Base-by-base conservation (phyloP, 495 filamentous ascomycete genomes). In the Penicillium riverlandense region DNA sequence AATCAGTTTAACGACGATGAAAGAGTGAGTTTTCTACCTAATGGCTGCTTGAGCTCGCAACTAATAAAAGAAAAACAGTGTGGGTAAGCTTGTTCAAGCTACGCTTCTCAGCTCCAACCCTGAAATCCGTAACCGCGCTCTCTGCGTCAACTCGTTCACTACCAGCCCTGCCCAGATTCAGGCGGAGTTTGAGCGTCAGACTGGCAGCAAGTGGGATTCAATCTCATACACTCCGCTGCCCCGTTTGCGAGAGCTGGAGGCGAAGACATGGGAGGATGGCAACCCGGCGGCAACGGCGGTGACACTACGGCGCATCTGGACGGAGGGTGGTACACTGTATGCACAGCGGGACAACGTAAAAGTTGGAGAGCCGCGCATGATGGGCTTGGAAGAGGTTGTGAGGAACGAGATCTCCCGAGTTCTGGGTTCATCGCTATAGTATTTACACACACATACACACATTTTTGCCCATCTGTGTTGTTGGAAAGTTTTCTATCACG, bases 121-220 rank as follows among this genome's bases (percentile, higher is more conserved):
- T 14, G 67, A 61, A 9, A 67, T 76, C 0, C 63, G 70, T 11
- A 75, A 75, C 37, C 72, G 75, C 39, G 73, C 75, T 2, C 63
- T 88, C 27, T 80, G 75, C 40, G 77, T 88, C 6, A 85, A 86
- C 49, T 85, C 82, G 1, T 88, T 86, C 52, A 80, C 79, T 4
- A 72, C 77, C 4, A 84, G 76, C 0, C 81, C 82, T 0, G 67
- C 71, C 7, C 58, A 78, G 37, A 83, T 88, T 16, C 45, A 82
- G 30, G 67, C 70, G 16, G 81, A 86, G 54, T 86, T 79, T 52
- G 77, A 86, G 59, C 75, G 67, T 41, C 83, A 85, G 59, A 79
- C 78, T 2, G 79, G 75, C 1, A 54, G 54, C 10, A 66, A 76
- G 11, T 62, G 58, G 52, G 81, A 74, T 72, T 54, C 67, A 1